Percentiles rank a stretch among this genome's conserved stretches.
These are phyloP conservation scores for Rosa lucieae DNA, from an alignment of 306 rosid species.

Conservation along the genomic window DNA sequence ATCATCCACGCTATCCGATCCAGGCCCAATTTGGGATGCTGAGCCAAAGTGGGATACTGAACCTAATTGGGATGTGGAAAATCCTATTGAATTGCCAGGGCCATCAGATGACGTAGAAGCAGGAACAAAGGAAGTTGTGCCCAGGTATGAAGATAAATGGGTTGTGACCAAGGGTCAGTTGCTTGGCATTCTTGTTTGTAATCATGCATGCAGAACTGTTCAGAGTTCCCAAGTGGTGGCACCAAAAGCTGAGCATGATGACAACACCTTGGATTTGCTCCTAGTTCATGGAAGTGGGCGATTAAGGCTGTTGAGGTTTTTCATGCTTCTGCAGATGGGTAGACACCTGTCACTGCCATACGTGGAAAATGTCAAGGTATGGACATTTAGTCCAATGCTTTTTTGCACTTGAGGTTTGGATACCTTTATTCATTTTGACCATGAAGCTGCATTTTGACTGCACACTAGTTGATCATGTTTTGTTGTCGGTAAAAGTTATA, in stretches of 20 bases:
- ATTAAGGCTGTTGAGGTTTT: constrained; percentile 80
- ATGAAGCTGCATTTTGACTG: constrained; percentile 15
- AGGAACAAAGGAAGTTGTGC: constrained; percentile 62
- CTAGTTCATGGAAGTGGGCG: constrained; percentile 93
- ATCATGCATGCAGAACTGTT: constrained; percentile 95
- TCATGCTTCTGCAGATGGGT: constrained; percentile 91
- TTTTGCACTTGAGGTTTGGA: constrained; percentile 2
- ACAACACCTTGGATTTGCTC: constrained; percentile 74
- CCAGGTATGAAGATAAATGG: constrained; percentile 72
- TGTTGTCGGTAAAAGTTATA: not conserved
- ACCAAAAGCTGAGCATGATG: constrained; percentile 90
- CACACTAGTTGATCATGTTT: constrained; percentile 8
- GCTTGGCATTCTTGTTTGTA: constrained; percentile 90
- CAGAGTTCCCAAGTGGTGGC: constrained; percentile 98
- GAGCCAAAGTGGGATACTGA: constrained; percentile 97
- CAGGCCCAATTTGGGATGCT: constrained; percentile 99
- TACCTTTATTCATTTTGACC: constrained; percentile 16
- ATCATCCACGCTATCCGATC: constrained; percentile 95
- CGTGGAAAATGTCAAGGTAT: constrained; percentile 92
- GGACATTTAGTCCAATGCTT: constrained; percentile 1
- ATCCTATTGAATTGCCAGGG: constrained; percentile 90
- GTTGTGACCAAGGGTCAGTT: constrained; percentile 76
- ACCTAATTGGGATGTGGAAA: constrained; percentile 83
- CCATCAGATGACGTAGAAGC: constrained; percentile 63
- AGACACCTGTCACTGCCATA: constrained; percentile 92